Evolutionary conservation across 2,329 filamentous ascomycete species (phyloP), one percentile per base, ranked within the genome.

Genomic region (Ophiosphaerella korrae): DNA sequence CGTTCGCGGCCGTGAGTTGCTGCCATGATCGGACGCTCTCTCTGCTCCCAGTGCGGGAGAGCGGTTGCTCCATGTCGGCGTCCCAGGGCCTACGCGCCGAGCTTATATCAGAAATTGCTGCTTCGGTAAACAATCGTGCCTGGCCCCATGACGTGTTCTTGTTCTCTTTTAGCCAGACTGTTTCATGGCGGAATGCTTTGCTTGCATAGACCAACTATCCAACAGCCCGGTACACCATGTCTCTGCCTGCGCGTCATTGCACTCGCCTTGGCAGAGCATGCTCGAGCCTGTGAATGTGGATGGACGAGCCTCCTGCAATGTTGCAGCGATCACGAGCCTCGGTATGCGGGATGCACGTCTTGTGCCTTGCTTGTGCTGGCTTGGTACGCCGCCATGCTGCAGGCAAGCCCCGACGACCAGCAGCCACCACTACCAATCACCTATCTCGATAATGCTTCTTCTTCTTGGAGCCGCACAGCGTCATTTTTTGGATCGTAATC

Each of bases 1-100:
- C 60, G 35, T 78, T 74, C 45, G 79, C 77, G 55, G 81, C 78
- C 51, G 79, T 76, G 53, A 84, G 79, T 66, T 69, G 60, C 55
- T 77, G 76, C 57, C 63, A 64, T 42, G 73, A 72, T 62, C 67
- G 70, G 45, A 74, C 61, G 63, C 71, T 76, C 51, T 77, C 76
- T 24, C 55, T 57, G 52, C 72, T 74, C 55, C 60, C 52, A 9
- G 74, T 70, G 50, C 73, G 67, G 34, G 67, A 60, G 42, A 75
- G 67, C 45, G 55, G 12, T 47, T 50, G 50, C 58, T 70, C 66
- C 67, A 71, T 72, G 55, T 32, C 34, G 12, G 41, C 26, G 46
- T 52, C 52, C 43, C 37, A 44, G 40, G 40, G 34, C 41, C 43
- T 45, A 38, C 51, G 53, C 41, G 52, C 40, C 35, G 48, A 42